Percentiles rank a stretch among this genome's conserved stretches.
Evolutionary conservation across 169 alveolate species (phyloP).

Genomic region (Plasmodium falciparum): DNA sequence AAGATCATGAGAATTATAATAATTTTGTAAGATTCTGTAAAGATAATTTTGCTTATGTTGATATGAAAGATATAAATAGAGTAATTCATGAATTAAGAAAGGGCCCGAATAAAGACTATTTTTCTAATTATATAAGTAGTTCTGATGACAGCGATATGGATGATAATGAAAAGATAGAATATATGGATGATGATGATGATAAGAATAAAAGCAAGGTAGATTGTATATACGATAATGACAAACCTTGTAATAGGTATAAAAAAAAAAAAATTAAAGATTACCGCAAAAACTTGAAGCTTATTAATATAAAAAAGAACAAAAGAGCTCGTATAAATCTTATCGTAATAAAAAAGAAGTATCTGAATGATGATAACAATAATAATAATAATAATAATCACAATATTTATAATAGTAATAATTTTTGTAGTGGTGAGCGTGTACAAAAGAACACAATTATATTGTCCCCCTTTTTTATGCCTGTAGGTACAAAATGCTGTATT

Average conservation of each 20-base stretch:
- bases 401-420: too few species aligned
- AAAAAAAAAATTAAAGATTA: slow-evolving; percentile 17
- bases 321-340: slow-evolving; percentile 56
- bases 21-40: slow-evolving; percentile 36
- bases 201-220: neutral
- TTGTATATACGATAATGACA: neutral
- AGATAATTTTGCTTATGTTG: slow-evolving; percentile 21
- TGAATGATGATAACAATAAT: neutral
- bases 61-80: slow-evolving; percentile 31
- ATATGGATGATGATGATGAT: neutral
- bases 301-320: slow-evolving; percentile 76
- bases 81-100: neutral
- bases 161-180: neutral
- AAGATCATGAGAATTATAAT: slow-evolving; percentile 15
- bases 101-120: neutral
- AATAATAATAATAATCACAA: slow-evolving; percentile 11
- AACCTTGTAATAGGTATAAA: neutral
- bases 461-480: slow-evolving; percentile 99
- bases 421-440: too few species aligned
- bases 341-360: slow-evolving; percentile 40
- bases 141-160: slow-evolving; percentile 19
- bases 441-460: slow-evolving; percentile 94
- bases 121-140: slow-evolving; percentile 39
- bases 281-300: slow-evolving; percentile 79
- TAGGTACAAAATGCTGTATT: slow-evolving; percentile 98